Base-by-base conservation (phyloP, 768 basidiomycete genomes). In the Hericium rajendrae region DNA sequence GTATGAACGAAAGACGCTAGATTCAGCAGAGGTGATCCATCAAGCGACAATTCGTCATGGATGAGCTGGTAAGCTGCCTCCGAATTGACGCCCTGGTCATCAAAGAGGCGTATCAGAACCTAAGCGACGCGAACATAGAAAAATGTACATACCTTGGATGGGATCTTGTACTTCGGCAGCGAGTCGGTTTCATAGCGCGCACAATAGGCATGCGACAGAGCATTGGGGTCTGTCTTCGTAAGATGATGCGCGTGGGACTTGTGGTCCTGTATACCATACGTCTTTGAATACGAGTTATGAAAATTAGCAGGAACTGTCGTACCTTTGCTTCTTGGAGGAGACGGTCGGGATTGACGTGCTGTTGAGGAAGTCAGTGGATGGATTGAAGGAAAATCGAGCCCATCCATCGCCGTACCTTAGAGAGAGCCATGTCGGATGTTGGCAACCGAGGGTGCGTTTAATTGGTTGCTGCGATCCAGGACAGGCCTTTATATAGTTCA, bases 1-100 rank as follows among this genome's bases (percentile, higher is more conserved):
- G 84, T 86, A 54, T 83, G 75, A 6, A 86, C 85, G 60, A 86
- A 85, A 16, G 82, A 82, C 0, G 84, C 84, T 13, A 86, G 72
- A 68, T 85, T 85, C 69, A 83, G 78, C 32, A 73, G 69, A 11
- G 82, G 79, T 28, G 73, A 69, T 12, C 82, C 83, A 57, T 82
- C 81, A 24, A 83, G 76, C 49, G 71, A 64, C 51, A 84, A 67
- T 71, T 81, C 78, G 72, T 91, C 89, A 59, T 88, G 79, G 41
- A 82, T 78, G 55, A 83, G 74, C 64, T 86, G 69, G 61, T 81
- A 81, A 5, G 78, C 70, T 1, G 67, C 55, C 16, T 85, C 81
- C 2, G 79, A 77, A 46, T 69, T 67, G 15, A 80, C 70, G 2
- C 89, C 89, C 73, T 86, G 37, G 11, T 46, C 20, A 20, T 16